Evolutionary conservation across 1,284 basidiomycete species (phyloP).

Genomic region (Ustilago trichophora): DNA sequence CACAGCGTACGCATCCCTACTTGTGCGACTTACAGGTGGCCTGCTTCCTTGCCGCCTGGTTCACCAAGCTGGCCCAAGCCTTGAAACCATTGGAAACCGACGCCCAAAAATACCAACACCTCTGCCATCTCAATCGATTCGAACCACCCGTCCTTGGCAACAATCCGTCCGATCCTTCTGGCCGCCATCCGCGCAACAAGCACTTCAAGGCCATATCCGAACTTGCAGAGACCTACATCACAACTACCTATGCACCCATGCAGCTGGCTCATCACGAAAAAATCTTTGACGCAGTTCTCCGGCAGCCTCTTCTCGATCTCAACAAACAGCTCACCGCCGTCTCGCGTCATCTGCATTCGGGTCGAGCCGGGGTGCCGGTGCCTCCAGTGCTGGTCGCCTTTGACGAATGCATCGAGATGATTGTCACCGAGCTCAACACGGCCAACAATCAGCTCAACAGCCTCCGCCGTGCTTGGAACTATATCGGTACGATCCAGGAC

Average conservation of each 20-base stretch:
- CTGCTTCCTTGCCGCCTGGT: too few species aligned
- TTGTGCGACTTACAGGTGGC: neutral
- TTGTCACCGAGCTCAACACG: neutral
- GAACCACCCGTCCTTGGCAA: too few species aligned
- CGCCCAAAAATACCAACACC: too few species aligned
- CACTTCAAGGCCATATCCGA: neutral
- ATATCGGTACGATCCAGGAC: neutral
- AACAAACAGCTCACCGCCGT: neutral
- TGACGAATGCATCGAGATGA: constrained; percentile 17
- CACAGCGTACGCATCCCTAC: neutral
- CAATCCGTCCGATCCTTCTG: too few species aligned
- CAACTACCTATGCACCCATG: neutral
- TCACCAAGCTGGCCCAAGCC: too few species aligned
- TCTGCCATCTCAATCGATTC: too few species aligned
- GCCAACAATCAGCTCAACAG: neutral
- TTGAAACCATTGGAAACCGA: too few species aligned
- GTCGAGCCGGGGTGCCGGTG: neutral
- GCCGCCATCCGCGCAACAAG: too few species aligned
- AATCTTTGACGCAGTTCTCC: neutral
- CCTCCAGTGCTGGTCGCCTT: constrained; percentile 8
- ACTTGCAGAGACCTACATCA: neutral
- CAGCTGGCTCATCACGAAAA: neutral
- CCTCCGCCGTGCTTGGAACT: constrained; percentile 6
- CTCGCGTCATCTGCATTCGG: too few species aligned
- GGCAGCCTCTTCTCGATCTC: neutral